Evolutionary conservation across 2,329 filamentous ascomycete genomes (phyloP), one percentile per base, ranked within the genome.

Genomic region (Orbilia oligospora): DNA sequence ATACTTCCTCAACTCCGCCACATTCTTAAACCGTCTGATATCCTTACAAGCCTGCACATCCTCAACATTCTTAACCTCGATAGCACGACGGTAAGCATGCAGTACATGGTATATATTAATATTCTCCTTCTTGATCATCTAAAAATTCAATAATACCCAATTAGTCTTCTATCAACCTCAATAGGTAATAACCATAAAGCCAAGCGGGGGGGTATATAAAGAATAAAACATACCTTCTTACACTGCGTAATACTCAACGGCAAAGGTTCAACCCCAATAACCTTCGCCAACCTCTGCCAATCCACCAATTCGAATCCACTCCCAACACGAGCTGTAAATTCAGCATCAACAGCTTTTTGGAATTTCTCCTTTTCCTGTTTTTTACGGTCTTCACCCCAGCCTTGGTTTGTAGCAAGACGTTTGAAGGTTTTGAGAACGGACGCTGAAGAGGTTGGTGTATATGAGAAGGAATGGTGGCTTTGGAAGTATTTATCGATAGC

Each of bases 51-150:
- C 38, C 22, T 71, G 6, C 3, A 77, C 67, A 24, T 65, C n/a
- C 22, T 67, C 30, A 14, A 77, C 27, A n/a, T 64, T 41, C 1
- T 61, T 3, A 2, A 63, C 51, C 22, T 71, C 61, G 14, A 10
- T 55, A n/a, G 73, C 73, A 4, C 67, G 67, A 22, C 73, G 73
- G 61, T 77, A 77, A 0, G 73, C 73, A 8, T 77, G 67, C 16
- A 77, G 33, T 16, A 77, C 49, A 44, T 77, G 73, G 20, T 67
- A 77, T 3, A 77, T 77, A 18, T 77, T 77, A 38, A 77, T 77
- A 33, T 77, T 71, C 33, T 77, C 73, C 36, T 71, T 67, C 22
- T 63, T 55, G n/a, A 77, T 77, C 27, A 24, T 38, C 73, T 77
- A 48, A 6, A n/a, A 8, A 41, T 46, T 9, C 33, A 36, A n/a